Conservation (phyloP, 148 eudicot species). For the Gaultheria prostrata region DNA sequence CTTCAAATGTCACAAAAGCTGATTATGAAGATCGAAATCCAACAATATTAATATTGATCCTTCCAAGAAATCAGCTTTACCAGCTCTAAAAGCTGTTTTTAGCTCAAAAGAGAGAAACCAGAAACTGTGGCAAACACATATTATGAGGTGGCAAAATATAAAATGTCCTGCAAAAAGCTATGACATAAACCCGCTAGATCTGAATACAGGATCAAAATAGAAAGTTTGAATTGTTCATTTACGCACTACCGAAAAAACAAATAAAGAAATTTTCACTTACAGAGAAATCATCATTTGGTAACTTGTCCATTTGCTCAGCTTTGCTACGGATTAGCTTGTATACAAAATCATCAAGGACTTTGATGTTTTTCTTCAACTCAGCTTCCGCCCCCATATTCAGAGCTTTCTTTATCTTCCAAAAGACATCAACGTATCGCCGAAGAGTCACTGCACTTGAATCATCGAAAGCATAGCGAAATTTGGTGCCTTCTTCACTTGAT, state of each 20-base stretch:
- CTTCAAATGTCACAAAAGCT: neutral
- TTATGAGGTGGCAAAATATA: neutral
- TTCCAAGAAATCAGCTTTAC: neutral
- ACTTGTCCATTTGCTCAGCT: constrained; percentile 27
- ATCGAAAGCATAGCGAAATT: constrained; percentile 58
- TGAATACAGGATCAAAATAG: neutral
- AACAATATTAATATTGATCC: neutral
- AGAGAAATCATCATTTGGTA: constrained; percentile 19
- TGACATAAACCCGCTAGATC: neutral
- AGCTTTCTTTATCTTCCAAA: constrained; percentile 59
- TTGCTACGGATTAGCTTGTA: constrained; percentile 52
- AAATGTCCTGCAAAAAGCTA: neutral
- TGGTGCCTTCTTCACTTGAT: constrained; percentile 51
- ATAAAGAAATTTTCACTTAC: constrained; percentile 28
- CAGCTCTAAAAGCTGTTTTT: neutral
- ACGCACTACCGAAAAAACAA: too few species aligned
- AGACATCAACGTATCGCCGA: constrained; percentile 50
- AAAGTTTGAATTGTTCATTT: too few species aligned
- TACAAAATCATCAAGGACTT: constrained; percentile 42
- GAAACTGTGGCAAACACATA: neutral
- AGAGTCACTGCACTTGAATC: constrained; percentile 51
- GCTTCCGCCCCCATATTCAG: constrained; percentile 68
- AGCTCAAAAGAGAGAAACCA: neutral
- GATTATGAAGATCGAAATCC: neutral
- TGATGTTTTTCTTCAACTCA: constrained; percentile 36